Conservation (phyloP, 2,329 filamentous ascomycete genomes). For the Bertia moriformis region DNA sequence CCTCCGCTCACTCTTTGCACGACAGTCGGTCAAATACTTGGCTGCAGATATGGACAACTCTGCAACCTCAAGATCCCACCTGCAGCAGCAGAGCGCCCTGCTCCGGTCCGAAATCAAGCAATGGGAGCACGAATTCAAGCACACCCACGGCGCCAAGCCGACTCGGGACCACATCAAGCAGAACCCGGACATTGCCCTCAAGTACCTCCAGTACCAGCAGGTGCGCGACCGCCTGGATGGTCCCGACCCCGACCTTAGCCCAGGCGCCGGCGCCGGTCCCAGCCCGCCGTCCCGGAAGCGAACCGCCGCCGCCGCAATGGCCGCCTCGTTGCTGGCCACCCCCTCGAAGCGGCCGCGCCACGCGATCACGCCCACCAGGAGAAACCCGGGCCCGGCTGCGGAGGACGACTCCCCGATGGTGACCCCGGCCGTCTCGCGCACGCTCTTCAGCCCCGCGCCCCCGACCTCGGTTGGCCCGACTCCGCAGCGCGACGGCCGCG, state of each 20-base stretch:
- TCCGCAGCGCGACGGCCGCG: constrained; percentile 63
- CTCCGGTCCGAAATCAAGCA: constrained; percentile 58
- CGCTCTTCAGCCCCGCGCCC: constrained; percentile 41
- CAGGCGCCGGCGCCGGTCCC: constrained; percentile 11
- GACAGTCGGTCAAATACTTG: too few relatives aligned
- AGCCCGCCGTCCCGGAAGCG: constrained; percentile 23
- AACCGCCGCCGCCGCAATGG: too few relatives aligned
- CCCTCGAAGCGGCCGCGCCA: constrained; percentile 22
- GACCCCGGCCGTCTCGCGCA: constrained; percentile 41
- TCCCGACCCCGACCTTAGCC: too few relatives aligned
- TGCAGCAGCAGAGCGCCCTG: constrained; percentile 32
- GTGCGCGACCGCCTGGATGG: constrained; percentile 43
- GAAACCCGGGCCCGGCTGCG: constrained; percentile 12
- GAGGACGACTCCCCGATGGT: constrained; percentile 29
- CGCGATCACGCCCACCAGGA: constrained; percentile 8
- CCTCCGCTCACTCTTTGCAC: too few relatives aligned
- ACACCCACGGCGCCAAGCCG: constrained; percentile 54
- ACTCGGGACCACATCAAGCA: constrained; percentile 63
- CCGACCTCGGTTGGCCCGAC: constrained; percentile 60
- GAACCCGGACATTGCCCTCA: constrained; percentile 53
- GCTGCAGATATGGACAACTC: constrained; percentile 39
- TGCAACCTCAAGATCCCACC: constrained; percentile 24
- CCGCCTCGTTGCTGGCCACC: constrained; percentile 17
- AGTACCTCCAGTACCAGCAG: constrained; percentile 66
- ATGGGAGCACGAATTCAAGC: constrained; percentile 59